Base-by-base conservation (phyloP, 2,329 filamentous ascomycete genomes). In the Sphaerulina musiva region DNA sequence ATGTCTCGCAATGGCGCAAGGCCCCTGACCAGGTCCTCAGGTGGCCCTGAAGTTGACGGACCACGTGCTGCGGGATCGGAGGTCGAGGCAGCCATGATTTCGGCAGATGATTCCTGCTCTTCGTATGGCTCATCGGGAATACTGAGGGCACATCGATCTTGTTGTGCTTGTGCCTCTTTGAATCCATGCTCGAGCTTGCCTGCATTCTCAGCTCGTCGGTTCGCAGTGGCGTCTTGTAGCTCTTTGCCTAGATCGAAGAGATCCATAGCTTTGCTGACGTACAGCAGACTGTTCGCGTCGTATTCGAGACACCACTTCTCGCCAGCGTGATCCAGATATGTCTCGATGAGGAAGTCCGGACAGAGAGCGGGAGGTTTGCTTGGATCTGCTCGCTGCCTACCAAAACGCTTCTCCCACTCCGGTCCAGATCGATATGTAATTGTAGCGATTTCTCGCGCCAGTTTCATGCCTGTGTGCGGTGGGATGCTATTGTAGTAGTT, bases 191-290 rank as follows among this genome's bases (percentile, higher is more conserved):
- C 76, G 2, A 91, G 73, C 47, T 80, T 80, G 43, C 75, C 71
- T 57, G 79, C 74, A 46, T 85, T 83, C 51, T 81, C 77, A 11
- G 78, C 75, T 12, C 91, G 78, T 29, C 89, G 80, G 32, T 75
- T 67, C 17, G 76, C 76, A 2, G 87, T 82, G 17, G 79, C 81
- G 3, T 75, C 71, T 68, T 91, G 88, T 66, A 86, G 84, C 40
- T 82, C 79, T 46, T 76, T 76, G 23, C 93, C 90, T 0, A 98
- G 80, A 66, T 98, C 93, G 70, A 98, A 98, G 10, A 98, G 78
- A 68, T 98, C 93, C 93, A 98, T 98, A 4, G 93, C 93, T 73
- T 98, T 98, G 70, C 89, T 95, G 53, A 98, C 89, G 70, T 98
- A 98, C 2, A 98, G 77, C 39, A 97, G 75, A 67, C 90, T 95